A percentile compares a stretch with the other conserved stretches of the same genome.
phyloP scores from a whole-genome alignment of 352 stramenopile species.

The Phytophthora tentaculata region DNA sequence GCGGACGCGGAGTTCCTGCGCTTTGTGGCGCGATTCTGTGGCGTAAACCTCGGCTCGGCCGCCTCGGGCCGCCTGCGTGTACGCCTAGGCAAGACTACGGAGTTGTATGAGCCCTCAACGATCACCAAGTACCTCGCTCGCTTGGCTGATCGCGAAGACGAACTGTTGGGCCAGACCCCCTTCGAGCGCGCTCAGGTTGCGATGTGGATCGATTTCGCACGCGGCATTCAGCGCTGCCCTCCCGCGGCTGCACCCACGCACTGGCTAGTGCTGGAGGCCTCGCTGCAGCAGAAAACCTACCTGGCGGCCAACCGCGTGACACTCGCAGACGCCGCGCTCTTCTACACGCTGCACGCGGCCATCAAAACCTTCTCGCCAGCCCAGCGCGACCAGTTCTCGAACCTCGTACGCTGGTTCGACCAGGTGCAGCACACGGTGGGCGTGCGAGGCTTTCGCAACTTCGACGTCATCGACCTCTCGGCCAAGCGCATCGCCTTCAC shows the following conservation, averaged over 20 bases:
- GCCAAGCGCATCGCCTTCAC: constrained; percentile 65
- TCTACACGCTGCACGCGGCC: constrained; percentile 61
- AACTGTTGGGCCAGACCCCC: constrained; percentile 61
- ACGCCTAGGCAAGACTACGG: constrained; percentile 70
- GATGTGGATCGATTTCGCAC: constrained; percentile 82
- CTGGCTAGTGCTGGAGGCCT: constrained; percentile 69
- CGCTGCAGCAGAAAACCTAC: constrained; percentile 68
- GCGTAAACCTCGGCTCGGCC: constrained; percentile 75
- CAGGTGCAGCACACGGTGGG: constrained; percentile 86
- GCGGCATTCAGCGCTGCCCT: constrained; percentile 50
- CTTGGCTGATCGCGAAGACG: constrained; percentile 72
- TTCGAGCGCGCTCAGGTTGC: constrained; percentile 77
- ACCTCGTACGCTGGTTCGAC: constrained; percentile 86
- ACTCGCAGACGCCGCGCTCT: constrained; percentile 81
- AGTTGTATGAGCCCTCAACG: constrained; percentile 73
- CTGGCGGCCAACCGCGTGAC: constrained; percentile 73
- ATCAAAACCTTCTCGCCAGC: constrained; percentile 43
- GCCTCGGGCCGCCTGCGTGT: constrained; percentile 76
- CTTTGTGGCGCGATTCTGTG: constrained; percentile 85
- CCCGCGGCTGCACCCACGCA: constrained; percentile 43
- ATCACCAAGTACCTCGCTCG: constrained; percentile 84
- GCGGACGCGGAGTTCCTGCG: constrained; percentile 74
- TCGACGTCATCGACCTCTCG: constrained; percentile 66
- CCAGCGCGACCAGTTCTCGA: constrained; percentile 57
- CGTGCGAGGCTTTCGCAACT: constrained; percentile 80